Evolutionary conservation across 345 rosid species (phyloP), one percentile per base, ranked within the genome.

Genomic region (Arabidopsis thaliana): DNA sequence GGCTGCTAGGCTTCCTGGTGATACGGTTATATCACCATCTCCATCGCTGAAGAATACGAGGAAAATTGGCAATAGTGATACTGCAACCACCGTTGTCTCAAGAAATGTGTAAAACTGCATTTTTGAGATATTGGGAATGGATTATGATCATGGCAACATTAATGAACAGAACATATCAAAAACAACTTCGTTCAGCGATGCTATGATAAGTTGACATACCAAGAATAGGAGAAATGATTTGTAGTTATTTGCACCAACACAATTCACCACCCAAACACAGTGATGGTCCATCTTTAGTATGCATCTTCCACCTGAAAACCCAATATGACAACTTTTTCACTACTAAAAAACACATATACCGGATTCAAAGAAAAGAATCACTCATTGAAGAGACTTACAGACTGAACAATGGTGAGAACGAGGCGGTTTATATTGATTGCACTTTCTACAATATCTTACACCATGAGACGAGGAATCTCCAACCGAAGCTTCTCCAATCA

Each of bases 201-300:
- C 25, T 46, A 28, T 7, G 45, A 68, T 34, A 44, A 52, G 49
- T 76, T 41, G 30, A 81, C 89, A 78, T 82, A 89, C 93, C 97
- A 91, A 81, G 80, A 91, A 91, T 25, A 91, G 87, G 78, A 91
- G 93, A 76, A 91, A 91, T 77, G 84, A 85, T 79, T 91, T 91
- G 83, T 91, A 91, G 67, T 91, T 89, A 79, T 84, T 83, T 37
- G 93, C 97, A 24, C 95, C 97, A 64, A 89, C 95, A 75, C 93
- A 89, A 59, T 91, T 91, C 34, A 91, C 95, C 48, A 91, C 97
- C 97, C 97, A 91, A 46, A 91, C 91, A 81, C 97, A 91, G 55
- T 91, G 97, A 82, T 91, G 95, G 59, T 91, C 95, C 95, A 91
- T 87, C 82, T 91, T 91, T 49, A 89, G 83, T 75, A 91, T 88